Conservation (phyloP, 441 rosid species). For the Erysimum pusillum region DNA sequence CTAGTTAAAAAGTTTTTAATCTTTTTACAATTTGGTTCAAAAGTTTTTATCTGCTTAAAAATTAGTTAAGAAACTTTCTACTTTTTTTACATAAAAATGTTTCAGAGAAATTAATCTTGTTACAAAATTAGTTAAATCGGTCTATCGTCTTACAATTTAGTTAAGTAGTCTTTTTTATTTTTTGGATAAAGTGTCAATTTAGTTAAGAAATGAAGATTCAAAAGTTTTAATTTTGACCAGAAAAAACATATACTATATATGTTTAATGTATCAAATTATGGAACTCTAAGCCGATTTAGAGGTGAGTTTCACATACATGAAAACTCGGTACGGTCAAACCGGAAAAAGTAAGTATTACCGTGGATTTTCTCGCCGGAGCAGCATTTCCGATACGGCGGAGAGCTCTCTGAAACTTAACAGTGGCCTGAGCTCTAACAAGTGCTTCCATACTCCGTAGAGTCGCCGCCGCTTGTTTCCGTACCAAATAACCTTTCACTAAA, state of each 20-base stretch:
- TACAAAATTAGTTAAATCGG: neutral
- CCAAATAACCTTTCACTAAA: constrained; percentile 65
- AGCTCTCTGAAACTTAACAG: constrained; percentile 55
- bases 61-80: neutral
- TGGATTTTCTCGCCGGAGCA: constrained; percentile 55
- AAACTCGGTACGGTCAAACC: constrained; percentile 15
- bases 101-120: too few species aligned
- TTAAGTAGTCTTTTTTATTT: too few species aligned
- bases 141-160: too few species aligned
- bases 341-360: constrained; percentile 45
- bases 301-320: neutral
- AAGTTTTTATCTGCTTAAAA: neutral
- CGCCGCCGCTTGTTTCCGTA: constrained; percentile 64
- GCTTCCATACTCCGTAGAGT: constrained; percentile 73
- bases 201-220: neutral
- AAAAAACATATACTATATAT: neutral
- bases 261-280: constrained; percentile 2
- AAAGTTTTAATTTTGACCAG: neutral
- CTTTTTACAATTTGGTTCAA: neutral
- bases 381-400: constrained; percentile 49
- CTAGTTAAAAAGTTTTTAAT: neutral
- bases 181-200: too few species aligned
- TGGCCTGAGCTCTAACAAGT: constrained; percentile 66
- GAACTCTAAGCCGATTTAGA: constrained; percentile 16
- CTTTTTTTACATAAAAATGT: neutral